Conservation (phyloP, 768 basidiomycete species). For the Lactifluus pinguis region DNA sequence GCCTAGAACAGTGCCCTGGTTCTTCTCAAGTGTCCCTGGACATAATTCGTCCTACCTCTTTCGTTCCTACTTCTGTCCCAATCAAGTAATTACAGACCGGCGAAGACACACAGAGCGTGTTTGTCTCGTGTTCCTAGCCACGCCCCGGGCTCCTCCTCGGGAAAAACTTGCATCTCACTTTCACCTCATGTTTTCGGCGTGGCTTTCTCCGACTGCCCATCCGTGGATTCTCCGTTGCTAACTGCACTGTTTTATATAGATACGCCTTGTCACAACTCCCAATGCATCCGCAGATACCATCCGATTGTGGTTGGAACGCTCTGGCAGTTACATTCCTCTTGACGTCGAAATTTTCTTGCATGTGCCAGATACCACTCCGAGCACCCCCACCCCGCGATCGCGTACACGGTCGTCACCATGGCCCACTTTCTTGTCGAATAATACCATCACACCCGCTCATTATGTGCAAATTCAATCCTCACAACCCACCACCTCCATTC, state of each 20-base stretch:
- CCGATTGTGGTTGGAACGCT: constrained; percentile 75
- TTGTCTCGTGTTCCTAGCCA: constrained; percentile 12
- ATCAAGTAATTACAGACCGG: constrained; percentile 13
- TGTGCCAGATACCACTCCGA: constrained; percentile 26
- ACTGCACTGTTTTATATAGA: constrained; percentile 37
- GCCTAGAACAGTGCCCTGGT: constrained; percentile 3
- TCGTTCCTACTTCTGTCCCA: constrained; percentile 9
- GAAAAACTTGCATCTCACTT: constrained; percentile 3
- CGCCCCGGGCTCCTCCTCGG: not conserved
- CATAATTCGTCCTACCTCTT: constrained; percentile 2
- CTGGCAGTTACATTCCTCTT: constrained; percentile 58
- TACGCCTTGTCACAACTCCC: constrained; percentile 64
- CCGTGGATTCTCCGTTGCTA: constrained; percentile 18
- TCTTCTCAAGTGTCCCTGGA: not conserved
- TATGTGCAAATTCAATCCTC: constrained; percentile 20
- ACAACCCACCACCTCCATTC: constrained; percentile 18
- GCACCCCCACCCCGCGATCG: constrained; percentile 4
- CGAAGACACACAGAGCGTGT: constrained; percentile 3
- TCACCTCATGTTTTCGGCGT: constrained; percentile 18
- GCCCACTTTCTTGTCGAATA: constrained; percentile 19
- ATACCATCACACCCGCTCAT: constrained; percentile 20
- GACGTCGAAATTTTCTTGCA: constrained; percentile 77
- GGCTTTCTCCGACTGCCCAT: constrained; percentile 4
- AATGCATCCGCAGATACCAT: constrained; percentile 68
- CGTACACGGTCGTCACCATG: constrained; percentile 21